These are phyloP conservation scores for Triticum turgidum DNA, from an alignment of 176 grass and related monocot genomes.

Conservation along the genomic window DNA sequence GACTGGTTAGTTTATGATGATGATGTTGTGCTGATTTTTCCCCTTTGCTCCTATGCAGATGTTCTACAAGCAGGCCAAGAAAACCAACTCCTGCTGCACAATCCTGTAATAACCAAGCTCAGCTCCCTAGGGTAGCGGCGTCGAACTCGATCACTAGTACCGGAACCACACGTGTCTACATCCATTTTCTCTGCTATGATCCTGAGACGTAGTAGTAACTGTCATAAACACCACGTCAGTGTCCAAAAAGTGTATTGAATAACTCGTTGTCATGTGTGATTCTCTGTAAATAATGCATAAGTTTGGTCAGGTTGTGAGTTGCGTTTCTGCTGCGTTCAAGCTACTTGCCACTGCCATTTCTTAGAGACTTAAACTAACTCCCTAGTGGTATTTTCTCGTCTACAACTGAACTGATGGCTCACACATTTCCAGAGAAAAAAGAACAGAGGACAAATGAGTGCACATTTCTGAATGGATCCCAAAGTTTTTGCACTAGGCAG, in stretches of 20 bases:
- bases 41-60: conserved; percentile 40
- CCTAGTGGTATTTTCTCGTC: no score
- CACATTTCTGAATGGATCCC: not conserved
- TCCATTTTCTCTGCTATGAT: not conserved
- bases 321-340: not conserved
- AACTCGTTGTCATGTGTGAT: not conserved
- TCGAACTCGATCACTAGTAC: not conserved
- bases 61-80: conserved; percentile 98
- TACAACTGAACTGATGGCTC: not conserved
- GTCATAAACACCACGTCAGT: not conserved
- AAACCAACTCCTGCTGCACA: conserved; percentile 81
- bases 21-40: not conserved
- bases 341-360: not conserved
- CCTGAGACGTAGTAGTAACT: not conserved
- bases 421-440: not conserved
- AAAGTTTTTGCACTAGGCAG: not conserved
- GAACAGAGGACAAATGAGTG: not conserved
- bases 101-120: conserved; percentile 41
- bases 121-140: not conserved
- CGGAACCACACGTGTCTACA: not conserved
- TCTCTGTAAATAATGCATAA: conserved; percentile 23
- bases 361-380: not conserved
- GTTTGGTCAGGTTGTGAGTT: not conserved
- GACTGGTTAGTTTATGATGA: not conserved
- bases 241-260: not conserved